These are phyloP conservation scores for Shiraia bambusicola DNA, from an alignment of 2,329 filamentous ascomycete genomes.

Conservation along the genomic window DNA sequence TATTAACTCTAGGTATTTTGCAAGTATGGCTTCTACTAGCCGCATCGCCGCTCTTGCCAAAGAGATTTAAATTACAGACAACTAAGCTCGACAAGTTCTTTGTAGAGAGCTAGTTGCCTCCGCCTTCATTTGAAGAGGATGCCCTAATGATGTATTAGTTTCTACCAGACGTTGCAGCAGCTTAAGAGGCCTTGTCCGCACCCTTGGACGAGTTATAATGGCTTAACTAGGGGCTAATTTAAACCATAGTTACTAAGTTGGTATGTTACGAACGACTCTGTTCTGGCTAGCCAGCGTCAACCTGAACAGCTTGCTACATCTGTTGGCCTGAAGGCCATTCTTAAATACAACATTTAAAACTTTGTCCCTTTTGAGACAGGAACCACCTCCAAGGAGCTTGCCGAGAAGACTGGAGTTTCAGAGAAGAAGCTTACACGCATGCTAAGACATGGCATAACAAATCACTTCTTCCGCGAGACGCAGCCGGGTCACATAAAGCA, in stretches of 20 bases:
- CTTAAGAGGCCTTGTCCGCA: conserved; percentile 13
- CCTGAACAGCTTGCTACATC: conserved; percentile 12
- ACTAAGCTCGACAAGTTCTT: conserved; percentile 13
- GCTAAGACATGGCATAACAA: conserved; percentile 10
- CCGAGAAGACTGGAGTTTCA: conserved; percentile 6
- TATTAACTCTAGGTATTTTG: conserved; percentile 6
- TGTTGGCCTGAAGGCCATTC: conserved; percentile 12
- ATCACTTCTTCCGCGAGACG: conserved; percentile 15
- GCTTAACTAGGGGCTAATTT: conserved; percentile 10
- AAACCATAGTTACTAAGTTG: conserved; percentile 13
- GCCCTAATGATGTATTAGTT: conserved; percentile 9
- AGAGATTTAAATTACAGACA: conserved; percentile 11
- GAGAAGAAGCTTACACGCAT: conserved; percentile 10
- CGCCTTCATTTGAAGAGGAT: conserved; percentile 14
- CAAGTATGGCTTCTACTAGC: conserved; percentile 11
- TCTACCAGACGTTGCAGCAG: conserved; percentile 12
- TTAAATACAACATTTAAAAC: conserved; percentile 10
- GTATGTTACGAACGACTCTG: conserved; percentile 2
- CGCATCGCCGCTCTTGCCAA: conserved; percentile 12
- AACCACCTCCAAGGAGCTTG: conserved; percentile 11
- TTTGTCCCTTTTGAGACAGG: conserved; percentile 9
- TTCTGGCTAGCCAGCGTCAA: conserved; percentile 6
- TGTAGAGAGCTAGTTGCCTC: conserved; percentile 9
- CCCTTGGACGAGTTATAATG: conserved; percentile 13
- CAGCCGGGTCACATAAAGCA: conserved; percentile 11